These are phyloP conservation scores for Stachybotrys chlorohalonatus DNA, from an alignment of 2,329 filamentous ascomycete genomes.

Conservation along the genomic window DNA sequence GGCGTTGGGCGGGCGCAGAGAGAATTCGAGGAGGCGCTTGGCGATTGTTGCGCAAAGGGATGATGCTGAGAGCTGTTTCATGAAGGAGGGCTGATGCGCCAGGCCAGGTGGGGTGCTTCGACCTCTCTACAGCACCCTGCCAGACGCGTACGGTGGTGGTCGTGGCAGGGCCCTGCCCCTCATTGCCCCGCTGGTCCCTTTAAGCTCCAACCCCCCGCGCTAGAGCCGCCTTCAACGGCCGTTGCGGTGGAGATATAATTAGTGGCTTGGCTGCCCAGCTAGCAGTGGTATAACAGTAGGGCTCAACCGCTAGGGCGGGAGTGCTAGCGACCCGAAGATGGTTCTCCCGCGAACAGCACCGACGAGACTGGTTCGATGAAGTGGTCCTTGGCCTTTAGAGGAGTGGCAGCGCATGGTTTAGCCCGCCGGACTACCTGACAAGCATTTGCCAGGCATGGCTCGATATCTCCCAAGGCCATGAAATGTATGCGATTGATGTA, in stretches of 20 bases:
- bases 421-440: too few species aligned
- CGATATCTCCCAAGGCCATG: too few species aligned
- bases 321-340: not conserved
- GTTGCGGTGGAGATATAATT: not conserved
- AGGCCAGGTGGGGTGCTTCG: not conserved
- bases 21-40: not conserved
- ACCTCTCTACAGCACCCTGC: not conserved
- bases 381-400: too few species aligned
- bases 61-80: not conserved
- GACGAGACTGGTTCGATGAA: too few species aligned
- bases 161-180: not conserved
- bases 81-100: not conserved
- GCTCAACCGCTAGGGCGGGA: not conserved
- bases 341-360: too few species aligned
- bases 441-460: too few species aligned
- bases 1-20: not conserved
- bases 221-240: not conserved
- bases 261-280: not conserved
- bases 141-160: too few species aligned
- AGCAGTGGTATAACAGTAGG: not conserved
- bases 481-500: too few species aligned
- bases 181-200: not conserved
- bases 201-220: not conserved
- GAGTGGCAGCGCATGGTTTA: too few species aligned
- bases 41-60: not conserved